phyloP scores from a whole-genome alignment of 495 filamentous ascomycete genomes.

The Penicillium fimorum region DNA sequence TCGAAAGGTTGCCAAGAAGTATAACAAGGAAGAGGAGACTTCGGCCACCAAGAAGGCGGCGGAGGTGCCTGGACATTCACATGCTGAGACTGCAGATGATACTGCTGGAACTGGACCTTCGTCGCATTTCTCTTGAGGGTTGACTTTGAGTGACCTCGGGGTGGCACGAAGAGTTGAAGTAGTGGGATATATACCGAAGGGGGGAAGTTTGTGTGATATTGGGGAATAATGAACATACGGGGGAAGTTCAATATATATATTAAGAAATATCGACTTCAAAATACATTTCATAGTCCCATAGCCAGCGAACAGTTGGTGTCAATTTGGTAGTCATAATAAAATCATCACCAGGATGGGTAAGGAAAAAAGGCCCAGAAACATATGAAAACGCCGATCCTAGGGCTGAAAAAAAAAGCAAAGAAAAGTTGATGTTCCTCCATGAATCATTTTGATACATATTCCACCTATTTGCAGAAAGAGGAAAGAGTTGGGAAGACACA shows the following conservation, averaged over 20 bases:
- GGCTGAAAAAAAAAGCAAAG: slow-evolving; percentile 1
- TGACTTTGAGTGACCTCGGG: background rate
- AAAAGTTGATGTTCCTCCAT: background rate
- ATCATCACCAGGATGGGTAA: slow-evolving; percentile 12
- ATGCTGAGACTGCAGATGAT: slow-evolving; percentile 23
- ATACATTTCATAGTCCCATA: background rate
- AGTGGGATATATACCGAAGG: background rate
- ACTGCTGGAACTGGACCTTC: slow-evolving; percentile 23
- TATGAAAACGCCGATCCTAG: slow-evolving; percentile 5
- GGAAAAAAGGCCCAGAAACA: slow-evolving; percentile 1
- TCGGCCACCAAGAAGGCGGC: slow-evolving; percentile 16
- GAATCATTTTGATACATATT: slow-evolving; percentile 9
- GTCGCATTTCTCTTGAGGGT: slow-evolving; percentile 13
- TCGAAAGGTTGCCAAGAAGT: slow-evolving; percentile 23
- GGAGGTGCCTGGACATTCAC: slow-evolving; percentile 17
- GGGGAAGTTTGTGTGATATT: background rate
- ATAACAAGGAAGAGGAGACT: slow-evolving; percentile 19
- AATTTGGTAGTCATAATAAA: slow-evolving; percentile 15
- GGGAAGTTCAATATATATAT: background rate
- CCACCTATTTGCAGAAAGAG: background rate
- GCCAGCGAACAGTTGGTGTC: slow-evolving; percentile 4
- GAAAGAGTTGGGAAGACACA: slow-evolving; percentile 4
- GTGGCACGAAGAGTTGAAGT: slow-evolving; percentile 2
- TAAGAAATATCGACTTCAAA: background rate
- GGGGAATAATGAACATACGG: background rate